phyloP scores from a whole-genome alignment of 345 rosid species.

The Cardamine occulta region DNA sequence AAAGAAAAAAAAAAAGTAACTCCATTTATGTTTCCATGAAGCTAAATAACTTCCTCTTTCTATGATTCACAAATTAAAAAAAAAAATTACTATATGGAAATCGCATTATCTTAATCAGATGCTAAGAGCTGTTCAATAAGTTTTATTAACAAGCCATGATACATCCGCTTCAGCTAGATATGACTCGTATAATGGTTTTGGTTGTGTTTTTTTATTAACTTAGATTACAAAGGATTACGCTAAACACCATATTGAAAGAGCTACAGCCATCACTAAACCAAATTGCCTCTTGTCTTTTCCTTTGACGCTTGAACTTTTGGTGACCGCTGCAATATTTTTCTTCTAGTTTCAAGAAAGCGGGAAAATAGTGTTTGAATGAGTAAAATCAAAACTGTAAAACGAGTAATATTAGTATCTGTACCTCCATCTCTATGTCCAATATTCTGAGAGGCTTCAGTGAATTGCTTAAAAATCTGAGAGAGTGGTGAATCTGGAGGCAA shows the following conservation, averaged over 20 bases:
- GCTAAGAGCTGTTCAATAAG: background rate
- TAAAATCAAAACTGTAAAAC: background rate
- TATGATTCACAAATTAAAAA: no score
- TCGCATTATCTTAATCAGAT: no score
- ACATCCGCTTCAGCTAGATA: conserved; percentile 31
- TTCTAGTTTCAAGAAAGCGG: conserved; percentile 9
- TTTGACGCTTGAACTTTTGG: conserved; percentile 40
- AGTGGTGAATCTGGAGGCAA: conserved; percentile 45
- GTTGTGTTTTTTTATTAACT: background rate
- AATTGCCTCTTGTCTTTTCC: conserved; percentile 10
- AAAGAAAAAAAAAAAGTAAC: no score
- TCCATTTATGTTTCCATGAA: no score
- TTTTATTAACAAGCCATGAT: conserved; percentile 36
- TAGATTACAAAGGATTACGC: conserved; percentile 16
- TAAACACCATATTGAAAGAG: conserved; percentile 33
- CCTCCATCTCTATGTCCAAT: conserved; percentile 31
- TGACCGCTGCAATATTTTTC: conserved; percentile 23
- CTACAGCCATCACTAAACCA: conserved; percentile 37
- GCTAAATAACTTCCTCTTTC: no score
- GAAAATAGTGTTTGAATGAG: background rate
- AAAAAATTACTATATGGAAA: no score
- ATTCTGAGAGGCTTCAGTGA: conserved; percentile 31
- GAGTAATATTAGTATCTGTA: conserved; percentile 31
- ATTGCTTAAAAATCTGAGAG: conserved; percentile 46
- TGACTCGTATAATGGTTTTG: background rate